Base-by-base conservation (phyloP, 1,284 basidiomycete genomes). In the Golubevia pallescens region DNA sequence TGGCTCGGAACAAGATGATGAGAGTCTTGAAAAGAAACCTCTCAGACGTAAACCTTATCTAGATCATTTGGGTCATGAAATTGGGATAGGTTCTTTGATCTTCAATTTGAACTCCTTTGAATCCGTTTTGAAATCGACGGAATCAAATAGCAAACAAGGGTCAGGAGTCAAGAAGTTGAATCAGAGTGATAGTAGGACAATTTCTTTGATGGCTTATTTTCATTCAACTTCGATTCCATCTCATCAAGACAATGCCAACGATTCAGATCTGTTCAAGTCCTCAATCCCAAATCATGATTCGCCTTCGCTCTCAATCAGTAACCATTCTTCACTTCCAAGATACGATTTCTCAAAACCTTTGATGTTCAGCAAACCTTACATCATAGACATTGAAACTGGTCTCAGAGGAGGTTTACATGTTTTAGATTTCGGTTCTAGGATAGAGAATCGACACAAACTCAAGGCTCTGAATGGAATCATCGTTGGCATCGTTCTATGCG, bases 141-240 rank as follows among this genome's bases (percentile, higher is more conserved):
- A 16, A 54, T 51, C 8, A 38, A 34, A 19, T 24, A 88, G 54
- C 75, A 80, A 32, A 56, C 5, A 56, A 32, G 24, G 10, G 6
- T 13, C 6, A 56, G 6, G 54, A 5, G 5, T 21, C 54, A n/a
- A n/a, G n/a, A n/a, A n/a, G n/a, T n/a, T n/a, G n/a, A n/a, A n/a
- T n/a, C n/a, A n/a, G n/a, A n/a, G n/a, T 21, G 54, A 56, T 56
- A 21, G 10, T 21, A 5, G 54, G 3, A 88, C 89, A 1, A 87
- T 95, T 16, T 88, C 90, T 8, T 87, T 92, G 23, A 86, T 95
- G n/a, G 92, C 93, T 0, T 95, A 95, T 87, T 91, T 97, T 71
- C 90, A 95, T 81, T 88, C 90, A 1, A 55, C 71, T 2, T 8
- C 19, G 54, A 0, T 57, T 55, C 21, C 55, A 28, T 13, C 65